These are phyloP conservation scores for Prunus fruticosa DNA, from an alignment of 306 rosid genomes.

Conservation along the genomic window DNA sequence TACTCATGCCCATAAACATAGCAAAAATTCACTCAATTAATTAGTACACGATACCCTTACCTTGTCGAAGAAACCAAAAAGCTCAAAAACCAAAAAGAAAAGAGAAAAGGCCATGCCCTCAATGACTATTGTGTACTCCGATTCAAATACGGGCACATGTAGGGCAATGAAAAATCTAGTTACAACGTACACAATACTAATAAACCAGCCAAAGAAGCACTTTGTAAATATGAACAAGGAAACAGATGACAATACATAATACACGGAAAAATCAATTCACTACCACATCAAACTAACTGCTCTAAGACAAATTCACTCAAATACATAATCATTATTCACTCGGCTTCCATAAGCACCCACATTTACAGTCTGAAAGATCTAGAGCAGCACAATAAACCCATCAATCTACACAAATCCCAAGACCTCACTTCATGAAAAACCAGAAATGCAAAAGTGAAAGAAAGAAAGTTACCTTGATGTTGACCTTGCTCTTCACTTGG, in stretches of 20 bases:
- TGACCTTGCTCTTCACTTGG: constrained; percentile 84
- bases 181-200: background rate
- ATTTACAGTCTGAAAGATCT: background rate
- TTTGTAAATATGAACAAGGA: background rate
- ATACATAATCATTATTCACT: background rate
- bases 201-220: background rate
- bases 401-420: background rate
- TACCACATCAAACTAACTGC: background rate
- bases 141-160: background rate
- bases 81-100: background rate
- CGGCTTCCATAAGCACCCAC: background rate
- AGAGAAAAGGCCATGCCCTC: background rate
- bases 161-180: background rate
- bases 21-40: background rate
- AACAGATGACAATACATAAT: background rate
- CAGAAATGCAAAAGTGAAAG: background rate
- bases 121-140: too few relatives aligned
- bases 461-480: constrained; percentile 55
- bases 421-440: background rate
- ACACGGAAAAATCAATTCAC: background rate
- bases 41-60: background rate
- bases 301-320: background rate
- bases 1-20: background rate
- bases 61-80: background rate
- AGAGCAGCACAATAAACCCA: background rate